Percentiles rank a stretch among this genome's conserved stretches.
Evolutionary conservation across 2,329 filamentous ascomycete genomes (phyloP).

Genomic region (Byssothecium circinans): DNA sequence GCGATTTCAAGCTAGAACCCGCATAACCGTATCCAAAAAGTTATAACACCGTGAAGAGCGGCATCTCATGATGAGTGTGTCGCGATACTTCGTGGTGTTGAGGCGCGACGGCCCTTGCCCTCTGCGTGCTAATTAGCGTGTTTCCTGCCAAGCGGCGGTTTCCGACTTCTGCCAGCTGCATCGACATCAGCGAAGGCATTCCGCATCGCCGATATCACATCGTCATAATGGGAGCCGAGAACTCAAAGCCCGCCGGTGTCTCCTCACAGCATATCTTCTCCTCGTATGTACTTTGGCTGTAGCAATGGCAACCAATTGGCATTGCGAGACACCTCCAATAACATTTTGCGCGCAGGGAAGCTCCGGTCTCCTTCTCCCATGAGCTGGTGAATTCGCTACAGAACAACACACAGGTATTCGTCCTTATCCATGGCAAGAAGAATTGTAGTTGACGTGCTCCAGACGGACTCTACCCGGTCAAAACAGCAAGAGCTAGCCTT

Average conservation of each 20-base stretch:
- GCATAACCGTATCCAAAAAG: no score
- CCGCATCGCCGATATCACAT: conserved; percentile 22
- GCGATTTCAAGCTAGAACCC: no score
- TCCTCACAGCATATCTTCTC: conserved; percentile 63
- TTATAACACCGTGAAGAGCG: no score
- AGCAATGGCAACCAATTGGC: conserved; percentile 25
- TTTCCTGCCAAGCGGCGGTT: conserved; percentile 29
- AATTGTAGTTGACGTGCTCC: conserved; percentile 5
- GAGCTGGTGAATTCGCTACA: conserved; percentile 82
- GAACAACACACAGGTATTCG: conserved; percentile 75
- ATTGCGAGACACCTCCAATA: conserved; percentile 21
- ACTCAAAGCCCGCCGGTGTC: conserved; percentile 61
- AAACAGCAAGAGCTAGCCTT: conserved; percentile 84
- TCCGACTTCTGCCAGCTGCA: conserved; percentile 35
- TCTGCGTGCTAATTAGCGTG: conserved; percentile 20
- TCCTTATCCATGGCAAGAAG: background rate
- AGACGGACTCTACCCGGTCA: conserved; percentile 88
- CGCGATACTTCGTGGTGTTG: no score
- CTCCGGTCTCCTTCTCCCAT: conserved; percentile 73
- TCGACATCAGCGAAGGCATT: conserved; percentile 28
- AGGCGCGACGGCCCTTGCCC: conserved; percentile 10
- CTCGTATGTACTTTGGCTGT: conserved; percentile 50
- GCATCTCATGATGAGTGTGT: no score
- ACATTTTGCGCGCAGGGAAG: conserved; percentile 53
- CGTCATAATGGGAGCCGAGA: conserved; percentile 61